Conservation (phyloP, 371 early-diverging fungal genomes). For the Mucor velutinosus region DNA sequence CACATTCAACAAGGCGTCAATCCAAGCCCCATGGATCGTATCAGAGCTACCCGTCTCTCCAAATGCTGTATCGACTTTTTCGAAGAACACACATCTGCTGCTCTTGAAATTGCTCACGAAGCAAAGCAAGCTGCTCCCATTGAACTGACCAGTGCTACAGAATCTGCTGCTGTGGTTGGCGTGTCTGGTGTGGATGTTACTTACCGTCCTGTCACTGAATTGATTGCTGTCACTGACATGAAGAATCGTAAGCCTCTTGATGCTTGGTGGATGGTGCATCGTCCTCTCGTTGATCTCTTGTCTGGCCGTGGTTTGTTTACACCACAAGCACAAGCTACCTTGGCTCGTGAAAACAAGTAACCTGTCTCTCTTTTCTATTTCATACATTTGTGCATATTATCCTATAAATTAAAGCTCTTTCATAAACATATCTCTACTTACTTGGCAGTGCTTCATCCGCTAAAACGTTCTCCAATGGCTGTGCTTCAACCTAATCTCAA, state of each 20-base stretch:
- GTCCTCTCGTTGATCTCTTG: conserved; percentile 46
- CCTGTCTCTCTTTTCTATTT: not conserved
- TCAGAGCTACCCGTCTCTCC: conserved; percentile 88
- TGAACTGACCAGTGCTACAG: conserved; percentile 62
- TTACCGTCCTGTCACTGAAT: conserved; percentile 72
- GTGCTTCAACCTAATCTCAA: not conserved
- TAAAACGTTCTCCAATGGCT: not conserved
- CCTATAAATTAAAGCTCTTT: not conserved
- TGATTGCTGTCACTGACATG: conserved; percentile 77
- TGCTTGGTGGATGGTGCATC: conserved; percentile 82
- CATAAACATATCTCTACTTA: not conserved
- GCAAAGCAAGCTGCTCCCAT: conserved; percentile 38
- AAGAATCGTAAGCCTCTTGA: conserved; percentile 71
- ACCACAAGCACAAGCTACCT: conserved; percentile 33
- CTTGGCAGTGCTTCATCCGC: not conserved
- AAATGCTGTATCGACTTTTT: conserved; percentile 70
- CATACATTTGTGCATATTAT: not conserved
- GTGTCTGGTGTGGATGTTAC: conserved; percentile 75
- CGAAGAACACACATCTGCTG: conserved; percentile 44
- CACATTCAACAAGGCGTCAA: conserved; percentile 98
- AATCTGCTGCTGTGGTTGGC: conserved; percentile 85
- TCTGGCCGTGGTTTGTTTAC: conserved; percentile 44
- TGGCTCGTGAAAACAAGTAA: conserved; percentile 9
- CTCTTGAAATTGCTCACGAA: conserved; percentile 29
- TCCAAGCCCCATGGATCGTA: conserved; percentile 96